Base-by-base conservation (phyloP, 345 rosid species). In the Adansonia digitata region DNA sequence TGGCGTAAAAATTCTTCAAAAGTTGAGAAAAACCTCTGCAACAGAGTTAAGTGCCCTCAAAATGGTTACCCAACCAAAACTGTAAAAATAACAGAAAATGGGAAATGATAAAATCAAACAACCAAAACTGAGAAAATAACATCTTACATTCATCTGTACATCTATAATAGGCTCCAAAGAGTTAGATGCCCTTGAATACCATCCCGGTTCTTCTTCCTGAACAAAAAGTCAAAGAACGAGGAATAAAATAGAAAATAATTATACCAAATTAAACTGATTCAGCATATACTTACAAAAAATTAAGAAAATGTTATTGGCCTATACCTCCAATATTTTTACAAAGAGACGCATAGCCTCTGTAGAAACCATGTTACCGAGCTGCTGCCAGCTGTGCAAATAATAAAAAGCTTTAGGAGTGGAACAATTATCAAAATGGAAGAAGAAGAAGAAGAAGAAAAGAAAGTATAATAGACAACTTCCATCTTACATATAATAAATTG, bases 271-370 rank as follows among this genome's bases (percentile, higher is more conserved):
- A 7, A 39, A 43, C 27, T 9, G 22, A 77, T 39, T 56, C 57
- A n/a, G n/a, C n/a, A 67, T 35, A 48, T 69, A 52, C 22, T 24
- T 7, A 72, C 60, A 40, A 40, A 52, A 24, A 81, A 80, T 27
- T 57, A 31, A 74, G 78, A 77, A 60, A 71, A 43, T 12, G 42
- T 69, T 74, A 78, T 26, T 67, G 77, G 75, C 39, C 57, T 52
- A 71, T 68, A 93, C 99, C 98, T 96, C 99, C 78, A 96, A 81
- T 80, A 96, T 89, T 84, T 96, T 96, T 85, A 93, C 97, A 86
- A 96, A 96, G 48, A 93, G 97, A 69, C 98, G 97, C 99, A 96
- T 96, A 45, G 98, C 98, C 86, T 96, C 99, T 20, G 94, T 85
- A 66, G 97, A 78, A 42, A 89, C 92, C 99, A 96, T 96, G 82